These are phyloP conservation scores for Perilla frutescens DNA, from an alignment of 257 asterid species.

Conservation along the genomic window DNA sequence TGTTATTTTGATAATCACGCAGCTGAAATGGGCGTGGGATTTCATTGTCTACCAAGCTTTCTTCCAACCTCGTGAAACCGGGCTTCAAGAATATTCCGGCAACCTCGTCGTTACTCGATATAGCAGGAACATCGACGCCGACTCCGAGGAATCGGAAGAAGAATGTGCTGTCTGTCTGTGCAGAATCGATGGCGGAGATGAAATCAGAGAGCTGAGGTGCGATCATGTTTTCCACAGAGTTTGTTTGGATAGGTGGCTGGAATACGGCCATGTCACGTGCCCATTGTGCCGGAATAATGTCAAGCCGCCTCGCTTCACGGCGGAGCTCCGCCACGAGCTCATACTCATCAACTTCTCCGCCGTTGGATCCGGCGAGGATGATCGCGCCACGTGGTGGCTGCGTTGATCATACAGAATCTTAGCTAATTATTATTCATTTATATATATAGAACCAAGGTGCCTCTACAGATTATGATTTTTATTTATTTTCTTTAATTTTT, in stretches of 20 bases:
- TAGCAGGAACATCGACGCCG: no score
- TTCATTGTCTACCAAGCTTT: conserved; percentile 32
- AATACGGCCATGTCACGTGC: conserved; percentile 37
- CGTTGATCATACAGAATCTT: conserved; percentile 22
- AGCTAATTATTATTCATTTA: not conserved
- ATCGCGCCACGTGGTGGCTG: conserved; percentile 41
- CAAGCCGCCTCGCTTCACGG: conserved; percentile 18
- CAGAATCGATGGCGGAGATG: conserved; percentile 38
- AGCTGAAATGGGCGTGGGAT: conserved; percentile 38
- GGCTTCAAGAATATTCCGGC: not conserved
- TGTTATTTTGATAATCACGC: not conserved
- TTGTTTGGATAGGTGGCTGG: conserved; percentile 44
- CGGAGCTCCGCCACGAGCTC: conserved; percentile 37
- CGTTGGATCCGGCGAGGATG: conserved; percentile 5
- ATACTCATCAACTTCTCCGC: conserved; percentile 27
- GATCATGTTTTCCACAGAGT: conserved; percentile 38
- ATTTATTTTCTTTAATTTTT: no score
- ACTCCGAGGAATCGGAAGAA: not conserved
- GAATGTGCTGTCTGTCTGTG: conserved; percentile 46
- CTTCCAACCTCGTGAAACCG: conserved; percentile 29
- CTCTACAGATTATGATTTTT: no score
- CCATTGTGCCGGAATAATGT: conserved; percentile 39
- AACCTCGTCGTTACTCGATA: not conserved
- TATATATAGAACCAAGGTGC: not conserved
- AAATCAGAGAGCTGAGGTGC: conserved; percentile 37